Percentiles rank a stretch among this genome's conserved stretches.
Evolutionary conservation across 2,329 filamentous ascomycete species (phyloP).

Genomic region (Immersiporthe knoxdaviesiana): DNA sequence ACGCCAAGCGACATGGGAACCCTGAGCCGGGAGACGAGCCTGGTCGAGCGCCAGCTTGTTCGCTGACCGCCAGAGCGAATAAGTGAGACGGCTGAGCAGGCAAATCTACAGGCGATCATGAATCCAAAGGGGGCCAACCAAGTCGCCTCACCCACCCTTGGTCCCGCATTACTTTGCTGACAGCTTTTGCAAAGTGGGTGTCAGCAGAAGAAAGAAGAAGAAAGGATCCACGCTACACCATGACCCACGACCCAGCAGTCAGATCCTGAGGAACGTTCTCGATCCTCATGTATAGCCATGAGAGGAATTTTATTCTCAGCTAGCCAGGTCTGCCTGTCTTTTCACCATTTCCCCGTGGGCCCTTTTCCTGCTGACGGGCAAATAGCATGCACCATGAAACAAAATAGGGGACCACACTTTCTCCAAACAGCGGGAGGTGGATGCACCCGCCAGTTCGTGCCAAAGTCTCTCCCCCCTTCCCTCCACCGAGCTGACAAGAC

Average conservation of each 20-base stretch:
- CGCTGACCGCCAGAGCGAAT: background rate
- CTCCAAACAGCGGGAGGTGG: too few relatives aligned
- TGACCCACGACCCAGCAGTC: background rate
- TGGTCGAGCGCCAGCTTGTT: background rate
- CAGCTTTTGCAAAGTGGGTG: background rate
- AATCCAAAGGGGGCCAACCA: background rate
- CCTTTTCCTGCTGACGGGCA: too few relatives aligned
- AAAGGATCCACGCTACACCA: background rate
- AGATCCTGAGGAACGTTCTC: background rate
- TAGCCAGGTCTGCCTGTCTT: too few relatives aligned
- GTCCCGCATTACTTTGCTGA: background rate
- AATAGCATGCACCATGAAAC: too few relatives aligned
- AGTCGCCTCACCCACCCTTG: background rate
- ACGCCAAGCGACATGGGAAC: too few relatives aligned
- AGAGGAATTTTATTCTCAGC: too few relatives aligned
- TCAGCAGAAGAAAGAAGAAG: background rate
- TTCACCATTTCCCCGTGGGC: too few relatives aligned
- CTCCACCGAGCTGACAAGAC: too few relatives aligned
- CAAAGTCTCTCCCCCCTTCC: too few relatives aligned
- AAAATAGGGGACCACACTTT: too few relatives aligned
- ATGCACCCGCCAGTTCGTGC: background rate
- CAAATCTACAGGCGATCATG: background rate
- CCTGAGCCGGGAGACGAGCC: background rate
- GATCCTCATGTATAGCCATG: background rate
- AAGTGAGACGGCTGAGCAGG: background rate